phyloP scores from a whole-genome alignment of 2,329 filamentous ascomycete species.

The Coniochaeta sp. region DNA sequence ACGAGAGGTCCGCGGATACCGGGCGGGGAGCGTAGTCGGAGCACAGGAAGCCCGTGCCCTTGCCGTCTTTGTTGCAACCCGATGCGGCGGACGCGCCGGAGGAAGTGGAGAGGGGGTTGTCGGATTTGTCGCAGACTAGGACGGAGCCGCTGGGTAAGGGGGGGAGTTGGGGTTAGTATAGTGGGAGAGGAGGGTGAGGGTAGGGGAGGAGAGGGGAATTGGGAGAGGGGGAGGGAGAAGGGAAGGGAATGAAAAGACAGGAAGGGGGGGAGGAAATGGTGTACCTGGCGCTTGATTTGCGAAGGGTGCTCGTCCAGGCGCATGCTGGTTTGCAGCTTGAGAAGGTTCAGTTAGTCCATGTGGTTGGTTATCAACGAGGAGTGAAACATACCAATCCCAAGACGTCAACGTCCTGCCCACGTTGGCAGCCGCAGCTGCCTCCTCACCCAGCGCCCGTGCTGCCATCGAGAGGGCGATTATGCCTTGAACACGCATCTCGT shows the following conservation, averaged over 20 bases:
- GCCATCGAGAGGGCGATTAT: neutral
- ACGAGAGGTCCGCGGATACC: conserved; percentile 8
- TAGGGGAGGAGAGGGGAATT: no score
- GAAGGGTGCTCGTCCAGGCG: conserved; percentile 10
- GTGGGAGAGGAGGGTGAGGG: neutral
- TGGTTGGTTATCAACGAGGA: no score
- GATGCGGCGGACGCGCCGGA: conserved; percentile 5
- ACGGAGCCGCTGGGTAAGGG: conserved; percentile 8
- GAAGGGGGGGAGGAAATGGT: neutral
- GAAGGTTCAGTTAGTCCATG: neutral
- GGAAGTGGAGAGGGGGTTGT: conserved; percentile 8
- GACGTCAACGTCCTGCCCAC: conserved; percentile 10
- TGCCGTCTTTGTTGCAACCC: conserved; percentile 6
- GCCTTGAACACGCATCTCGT: neutral
- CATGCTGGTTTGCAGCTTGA: conserved; percentile 14
- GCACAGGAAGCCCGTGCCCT: conserved; percentile 13
- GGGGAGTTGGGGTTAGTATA: neutral
- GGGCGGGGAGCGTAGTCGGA: conserved; percentile 11
- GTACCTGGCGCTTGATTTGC: conserved; percentile 8
- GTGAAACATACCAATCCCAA: conserved; percentile 14
- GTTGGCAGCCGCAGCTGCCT: neutral
- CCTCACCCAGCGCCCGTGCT: neutral
- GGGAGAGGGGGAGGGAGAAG: no score
- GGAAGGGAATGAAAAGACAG: neutral
- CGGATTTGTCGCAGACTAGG: conserved; percentile 12